These are phyloP conservation scores for Trametes polyzona DNA, from an alignment of 1,284 basidiomycete genomes.

Conservation along the genomic window DNA sequence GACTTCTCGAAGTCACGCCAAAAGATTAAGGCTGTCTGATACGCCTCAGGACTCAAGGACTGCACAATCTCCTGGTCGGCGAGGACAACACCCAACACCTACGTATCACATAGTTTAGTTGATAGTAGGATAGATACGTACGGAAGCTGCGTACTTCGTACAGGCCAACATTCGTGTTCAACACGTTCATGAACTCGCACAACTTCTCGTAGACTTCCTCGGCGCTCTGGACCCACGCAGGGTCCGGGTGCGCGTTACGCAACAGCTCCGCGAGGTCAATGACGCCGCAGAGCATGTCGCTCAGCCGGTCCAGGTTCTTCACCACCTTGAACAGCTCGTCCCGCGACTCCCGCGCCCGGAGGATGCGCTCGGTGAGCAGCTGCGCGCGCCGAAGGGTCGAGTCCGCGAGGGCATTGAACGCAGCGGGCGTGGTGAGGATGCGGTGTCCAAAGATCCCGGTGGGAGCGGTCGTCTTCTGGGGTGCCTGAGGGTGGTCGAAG, in stretches of 20 bases:
- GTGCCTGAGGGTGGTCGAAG: conserved; percentile 65
- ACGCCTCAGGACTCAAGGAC: conserved; percentile 67
- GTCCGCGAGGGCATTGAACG: conserved; percentile 67
- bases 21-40: conserved; percentile 90
- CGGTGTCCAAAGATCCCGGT: conserved; percentile 80
- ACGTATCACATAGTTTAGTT: conserved; percentile 12
- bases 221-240: conserved; percentile 80
- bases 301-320: conserved; percentile 94
- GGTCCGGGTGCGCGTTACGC: conserved; percentile 91
- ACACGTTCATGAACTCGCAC: conserved; percentile 96
- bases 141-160: conserved; percentile 69
- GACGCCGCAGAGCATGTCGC: conserved; percentile 93
- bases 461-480: conserved; percentile 41
- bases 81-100: conserved; percentile 71
- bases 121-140: background rate
- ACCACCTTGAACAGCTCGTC: conserved; percentile 82
- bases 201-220: conserved; percentile 90
- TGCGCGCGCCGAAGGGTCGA: conserved; percentile 76
- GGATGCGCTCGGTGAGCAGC: conserved; percentile 74
- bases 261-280: conserved; percentile 96
- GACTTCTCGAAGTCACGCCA: conserved; percentile 98
- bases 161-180: conserved; percentile 94
- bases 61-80: conserved; percentile 63
- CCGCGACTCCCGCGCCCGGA: conserved; percentile 65
- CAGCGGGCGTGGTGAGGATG: conserved; percentile 60